Evolutionary conservation across 179 eudicot species (phyloP).

Genomic region (Dionaea muscipula): DNA sequence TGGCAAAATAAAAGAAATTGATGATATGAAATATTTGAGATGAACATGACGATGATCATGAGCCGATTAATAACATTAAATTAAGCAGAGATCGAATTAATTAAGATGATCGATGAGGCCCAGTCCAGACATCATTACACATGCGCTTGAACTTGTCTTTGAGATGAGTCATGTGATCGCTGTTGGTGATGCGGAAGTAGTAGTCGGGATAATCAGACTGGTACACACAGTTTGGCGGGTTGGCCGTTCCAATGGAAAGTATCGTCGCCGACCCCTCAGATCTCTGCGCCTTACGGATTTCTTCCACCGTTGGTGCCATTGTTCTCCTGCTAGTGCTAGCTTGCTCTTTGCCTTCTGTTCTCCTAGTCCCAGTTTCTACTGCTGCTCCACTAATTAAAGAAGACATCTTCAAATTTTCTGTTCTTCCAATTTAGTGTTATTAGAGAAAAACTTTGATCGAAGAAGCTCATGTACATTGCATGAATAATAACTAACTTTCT

Average conservation of each 20-base stretch:
- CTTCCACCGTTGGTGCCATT: slow-evolving; percentile 36
- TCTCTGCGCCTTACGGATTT: slow-evolving; percentile 22
- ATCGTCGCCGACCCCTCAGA: slow-evolving; percentile 32
- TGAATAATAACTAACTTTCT: too few species aligned
- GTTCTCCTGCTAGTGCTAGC: too few species aligned
- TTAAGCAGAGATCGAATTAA: too few species aligned
- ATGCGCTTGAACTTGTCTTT: slow-evolving; percentile 40
- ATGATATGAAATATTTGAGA: too few species aligned
- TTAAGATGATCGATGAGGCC: background rate
- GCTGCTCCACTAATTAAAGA: too few species aligned
- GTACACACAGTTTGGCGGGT: slow-evolving; percentile 26
- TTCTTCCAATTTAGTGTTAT: too few species aligned
- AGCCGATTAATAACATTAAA: background rate
- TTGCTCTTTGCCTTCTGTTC: too few species aligned
- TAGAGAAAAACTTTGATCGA: too few species aligned
- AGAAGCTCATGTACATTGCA: slow-evolving; percentile 4
- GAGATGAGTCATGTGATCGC: slow-evolving; percentile 36
- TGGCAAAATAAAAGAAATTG: too few species aligned
- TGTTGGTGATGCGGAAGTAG: slow-evolving; percentile 34
- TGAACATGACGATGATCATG: too few species aligned
- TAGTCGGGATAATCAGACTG: slow-evolving; percentile 37
- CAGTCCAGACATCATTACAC: slow-evolving; percentile 19
- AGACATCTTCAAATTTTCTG: too few species aligned
- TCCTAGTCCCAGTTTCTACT: too few species aligned
- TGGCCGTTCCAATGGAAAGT: slow-evolving; percentile 38